These are phyloP conservation scores for Chaetomium fimeti DNA, from an alignment of 495 filamentous ascomycete genomes.

Conservation along the genomic window DNA sequence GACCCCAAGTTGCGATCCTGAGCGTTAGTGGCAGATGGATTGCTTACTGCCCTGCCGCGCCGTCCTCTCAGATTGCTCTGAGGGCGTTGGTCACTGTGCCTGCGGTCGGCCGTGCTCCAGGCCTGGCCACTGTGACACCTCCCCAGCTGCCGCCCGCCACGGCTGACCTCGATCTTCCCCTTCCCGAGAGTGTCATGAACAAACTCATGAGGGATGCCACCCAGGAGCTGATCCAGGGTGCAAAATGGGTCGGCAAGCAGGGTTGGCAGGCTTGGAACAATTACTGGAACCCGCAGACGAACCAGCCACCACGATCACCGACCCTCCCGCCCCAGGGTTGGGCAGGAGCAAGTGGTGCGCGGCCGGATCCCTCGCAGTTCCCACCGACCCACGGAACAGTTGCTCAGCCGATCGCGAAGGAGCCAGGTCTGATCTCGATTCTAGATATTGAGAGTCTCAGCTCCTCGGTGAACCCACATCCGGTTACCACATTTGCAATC, in stretches of 20 bases:
- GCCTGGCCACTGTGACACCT: slow-evolving; percentile 66
- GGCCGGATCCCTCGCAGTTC: slow-evolving; percentile 54
- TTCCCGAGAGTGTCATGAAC: slow-evolving; percentile 77
- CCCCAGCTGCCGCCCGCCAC: slow-evolving; percentile 72
- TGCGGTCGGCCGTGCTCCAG: slow-evolving; percentile 57
- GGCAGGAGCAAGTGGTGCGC: slow-evolving; percentile 37
- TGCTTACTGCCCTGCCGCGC: slow-evolving; percentile 73
- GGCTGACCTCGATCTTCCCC: slow-evolving; percentile 72
- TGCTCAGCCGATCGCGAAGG: slow-evolving; percentile 52
- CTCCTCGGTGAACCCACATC: slow-evolving; percentile 54
- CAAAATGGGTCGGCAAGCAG: slow-evolving; percentile 82
- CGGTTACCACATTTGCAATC: slow-evolving; percentile 75
- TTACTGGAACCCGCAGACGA: slow-evolving; percentile 68
- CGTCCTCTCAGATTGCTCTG: slow-evolving; percentile 67
- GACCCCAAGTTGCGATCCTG: slow-evolving; percentile 62
- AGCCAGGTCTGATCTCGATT: slow-evolving; percentile 80
- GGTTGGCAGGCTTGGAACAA: slow-evolving; percentile 82
- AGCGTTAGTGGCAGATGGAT: slow-evolving; percentile 79
- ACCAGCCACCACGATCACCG: slow-evolving; percentile 43
- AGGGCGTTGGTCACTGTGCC: slow-evolving; percentile 55
- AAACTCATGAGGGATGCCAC: slow-evolving; percentile 83
- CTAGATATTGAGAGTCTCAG: slow-evolving; percentile 66
- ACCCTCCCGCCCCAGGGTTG: slow-evolving; percentile 33
- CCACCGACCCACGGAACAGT: slow-evolving; percentile 70
- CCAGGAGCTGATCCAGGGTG: slow-evolving; percentile 85